Evolutionary conservation across 306 rosid genomes (phyloP).

Genomic region (Dryas alaskensis): DNA sequence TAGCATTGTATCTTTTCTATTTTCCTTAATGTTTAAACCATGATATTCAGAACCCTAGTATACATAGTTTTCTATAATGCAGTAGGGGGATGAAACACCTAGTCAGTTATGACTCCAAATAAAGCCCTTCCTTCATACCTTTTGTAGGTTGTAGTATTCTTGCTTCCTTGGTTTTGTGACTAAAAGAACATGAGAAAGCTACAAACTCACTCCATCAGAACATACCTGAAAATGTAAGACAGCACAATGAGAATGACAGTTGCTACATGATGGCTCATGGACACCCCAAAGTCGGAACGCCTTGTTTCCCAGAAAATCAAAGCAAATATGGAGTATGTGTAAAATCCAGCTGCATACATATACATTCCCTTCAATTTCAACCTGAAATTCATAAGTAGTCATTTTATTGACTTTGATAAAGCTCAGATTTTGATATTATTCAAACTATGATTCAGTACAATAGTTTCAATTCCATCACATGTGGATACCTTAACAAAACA

Average conservation of each 20-base stretch:
- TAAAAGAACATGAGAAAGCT: conserved; percentile 25
- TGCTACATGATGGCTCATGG: conserved; percentile 94
- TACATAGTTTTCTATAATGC: neutral
- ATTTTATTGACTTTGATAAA: conserved; percentile 13
- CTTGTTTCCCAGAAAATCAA: conserved; percentile 92
- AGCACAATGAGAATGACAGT: conserved; percentile 68
- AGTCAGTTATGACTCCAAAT: conserved; percentile 4
- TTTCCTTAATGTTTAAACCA: neutral
- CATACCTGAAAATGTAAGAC: conserved; percentile 78
- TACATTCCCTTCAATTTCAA: conserved; percentile 82
- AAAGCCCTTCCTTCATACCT: conserved; percentile 15
- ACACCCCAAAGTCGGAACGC: conserved; percentile 91
- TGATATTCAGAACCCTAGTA: neutral
- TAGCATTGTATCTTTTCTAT: neutral
- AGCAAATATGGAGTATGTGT: conserved; percentile 89
- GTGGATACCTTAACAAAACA: conserved; percentile 13
- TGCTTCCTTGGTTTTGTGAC: conserved; percentile 12
- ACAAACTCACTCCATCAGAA: conserved; percentile 26
- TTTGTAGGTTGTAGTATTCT: conserved; percentile 4
- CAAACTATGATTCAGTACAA: conserved; percentile 9
- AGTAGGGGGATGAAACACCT: conserved; percentile 5
- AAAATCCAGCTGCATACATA: conserved; percentile 90
- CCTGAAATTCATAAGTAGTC: conserved; percentile 50
- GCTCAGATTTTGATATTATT: conserved; percentile 7
- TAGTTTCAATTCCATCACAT: neutral